Evolutionary conservation across 2,329 filamentous ascomycete species (phyloP), one percentile per base, ranked within the genome.

Genomic region (Fonsecaea multimorphosa): DNA sequence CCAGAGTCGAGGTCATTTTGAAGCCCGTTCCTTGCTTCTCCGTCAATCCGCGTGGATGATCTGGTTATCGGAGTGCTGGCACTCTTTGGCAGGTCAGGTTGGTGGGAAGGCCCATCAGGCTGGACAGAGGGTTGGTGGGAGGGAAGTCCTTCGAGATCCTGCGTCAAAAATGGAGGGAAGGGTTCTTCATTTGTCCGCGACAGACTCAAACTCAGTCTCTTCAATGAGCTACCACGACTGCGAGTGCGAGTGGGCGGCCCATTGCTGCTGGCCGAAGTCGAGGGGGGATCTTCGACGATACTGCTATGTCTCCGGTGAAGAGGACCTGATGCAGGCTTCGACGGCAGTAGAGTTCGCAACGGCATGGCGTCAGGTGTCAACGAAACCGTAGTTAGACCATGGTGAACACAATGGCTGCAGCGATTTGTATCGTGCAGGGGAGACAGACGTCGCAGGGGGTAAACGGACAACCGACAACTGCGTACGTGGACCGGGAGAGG

Each of bases 1-100:
- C 70, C 74, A 72, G 49, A 76, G 72, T 65, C 77, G 9, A 52
- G 40, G 3, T 52, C 29, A 34, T 56, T 49, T 22, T 59, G 29
- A 19, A 31, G 3, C n/a, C 22, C 51, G 27, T 58, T 55, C 12
- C 44, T 57, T 58, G 63, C 46, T 19, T 27, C 29, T 14, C 38
- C 58, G 36, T 56, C 58, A 51, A 60, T 32, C 34, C 54, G 27
- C 22, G 31, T 40, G 5, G 16, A 22, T 16, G 38, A 61, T 7
- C 49, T 58, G 44, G 56, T 46, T 3, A 52, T 24, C 24, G 63
- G 57, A 52, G 40, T 53, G 44, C 49, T 64, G 29, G 34, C 49
- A 27, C 40, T 63, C 19, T 65, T 68, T 16, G 53, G 49, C 14
- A 22, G 58, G 19, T n/a, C 36, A 29, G 38, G 36, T 32, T 34